Base-by-base conservation (phyloP, 768 basidiomycete genomes). In the Postia placenta region DNA sequence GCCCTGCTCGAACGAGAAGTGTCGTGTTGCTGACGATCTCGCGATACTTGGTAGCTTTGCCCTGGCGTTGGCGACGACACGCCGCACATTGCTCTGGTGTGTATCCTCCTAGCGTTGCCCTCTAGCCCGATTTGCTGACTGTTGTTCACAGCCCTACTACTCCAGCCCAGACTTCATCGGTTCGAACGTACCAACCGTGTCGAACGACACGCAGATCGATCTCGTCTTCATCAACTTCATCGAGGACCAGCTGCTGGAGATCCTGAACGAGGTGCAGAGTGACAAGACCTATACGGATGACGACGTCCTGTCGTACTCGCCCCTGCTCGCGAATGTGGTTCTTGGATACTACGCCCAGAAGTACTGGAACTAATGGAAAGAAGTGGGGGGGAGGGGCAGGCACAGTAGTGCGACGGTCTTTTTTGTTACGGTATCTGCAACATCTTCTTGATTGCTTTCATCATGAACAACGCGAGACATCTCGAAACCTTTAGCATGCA, bases 171-270 rank as follows among this genome's bases (percentile, higher is more conserved):
- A 74, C 57, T 89, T 81, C 59, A 72, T 88, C 50, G 72, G 71
- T 14, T 83, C 82, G 0, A 63, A 69, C 23, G 61, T 76, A 2
- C 83, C 85, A 2, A 60, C 68, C 20, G 73, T 80, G 12, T 51
- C 76, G 0, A 69, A 69, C 46, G 69, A 73, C 46, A 71, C 78
- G 0, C 68, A 68, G 0, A 72, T 92, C 52, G 89, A 92, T 56
- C 74, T 92, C 19, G 81, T 91, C 27, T 92, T 90, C 62, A 72
- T 84, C 41, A 71, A 83, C 62, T 91, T 88, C 64, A 80, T 89
- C 59, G 68, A 74, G 58, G 47, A 57, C 4, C 67, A 77, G 52
- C 58, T 86, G 23, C 52, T 87, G 50, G 35, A 53, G 4, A 74
- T 78, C 23, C 60, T 89, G 45, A 91, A 91, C 56, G 28, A 42